Conservation (phyloP, 108 stramenopile genomes). For the Nitzschia sp. region DNA sequence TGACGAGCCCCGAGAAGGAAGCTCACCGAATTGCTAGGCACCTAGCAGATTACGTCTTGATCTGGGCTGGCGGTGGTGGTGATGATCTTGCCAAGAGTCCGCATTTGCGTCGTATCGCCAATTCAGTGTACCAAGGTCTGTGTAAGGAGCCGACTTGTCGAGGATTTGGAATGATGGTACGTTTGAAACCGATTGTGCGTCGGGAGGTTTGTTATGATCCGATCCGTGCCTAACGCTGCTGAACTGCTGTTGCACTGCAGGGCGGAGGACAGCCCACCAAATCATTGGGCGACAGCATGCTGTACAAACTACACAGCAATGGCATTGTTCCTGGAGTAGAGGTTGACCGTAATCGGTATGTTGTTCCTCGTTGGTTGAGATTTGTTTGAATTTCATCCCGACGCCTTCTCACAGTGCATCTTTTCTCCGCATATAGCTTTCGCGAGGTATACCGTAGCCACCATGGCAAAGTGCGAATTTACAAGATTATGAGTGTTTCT, state of each 20-base stretch:
- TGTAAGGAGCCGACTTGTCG: slow-evolving; percentile 93
- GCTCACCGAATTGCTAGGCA: slow-evolving; percentile 93
- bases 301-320: slow-evolving; percentile 92
- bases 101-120: slow-evolving; percentile 95
- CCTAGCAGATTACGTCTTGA: slow-evolving; percentile 95
- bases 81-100: slow-evolving; percentile 98
- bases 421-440: slow-evolving; percentile 27
- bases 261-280: slow-evolving; percentile 59
- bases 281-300: slow-evolving; percentile 76
- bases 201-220: background rate
- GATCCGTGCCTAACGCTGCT: too few relatives aligned
- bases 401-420: too few relatives aligned
- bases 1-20: slow-evolving; percentile 91
- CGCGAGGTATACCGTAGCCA: slow-evolving; percentile 91
- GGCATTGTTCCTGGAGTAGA: slow-evolving; percentile 67
- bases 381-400: background rate
- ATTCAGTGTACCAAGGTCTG: slow-evolving; percentile 91
- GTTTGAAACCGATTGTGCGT: slow-evolving; percentile 18
- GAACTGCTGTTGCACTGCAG: slow-evolving; percentile 42
- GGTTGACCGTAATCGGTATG: slow-evolving; percentile 62
- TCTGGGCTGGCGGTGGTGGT: slow-evolving; percentile 95
- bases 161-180: slow-evolving; percentile 59
- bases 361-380: background rate
- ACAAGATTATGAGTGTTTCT: slow-evolving; percentile 87
- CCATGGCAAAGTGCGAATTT: slow-evolving; percentile 97